Conservation (phyloP, 345 rosid species). For the Brassica juncea region DNA sequence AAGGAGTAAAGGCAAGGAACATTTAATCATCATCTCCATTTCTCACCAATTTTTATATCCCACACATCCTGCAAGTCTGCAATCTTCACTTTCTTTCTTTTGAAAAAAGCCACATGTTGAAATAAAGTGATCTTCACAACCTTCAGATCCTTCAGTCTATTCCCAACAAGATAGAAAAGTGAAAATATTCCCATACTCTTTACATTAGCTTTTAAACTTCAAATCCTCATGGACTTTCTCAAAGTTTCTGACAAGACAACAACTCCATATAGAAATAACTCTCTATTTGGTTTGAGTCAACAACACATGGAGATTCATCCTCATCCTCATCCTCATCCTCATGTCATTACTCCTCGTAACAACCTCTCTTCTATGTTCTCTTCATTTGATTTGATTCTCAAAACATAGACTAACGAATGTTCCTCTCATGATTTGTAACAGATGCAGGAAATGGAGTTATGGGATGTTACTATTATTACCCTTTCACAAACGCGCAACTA, state of each 20-base stretch:
- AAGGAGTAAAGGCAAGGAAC: conserved; percentile 26
- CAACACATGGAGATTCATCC: conserved; percentile 39
- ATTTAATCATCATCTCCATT: conserved; percentile 19
- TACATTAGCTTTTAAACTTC: conserved; percentile 15
- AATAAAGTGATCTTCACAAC: no score
- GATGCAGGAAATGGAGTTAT: conserved; percentile 38
- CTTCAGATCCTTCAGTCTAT: conserved; percentile 1
- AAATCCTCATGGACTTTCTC: conserved; percentile 42
- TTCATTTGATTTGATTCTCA: neutral
- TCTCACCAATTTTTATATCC: conserved; percentile 26
- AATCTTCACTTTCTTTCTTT: conserved; percentile 29
- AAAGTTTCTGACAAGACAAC: conserved; percentile 49
- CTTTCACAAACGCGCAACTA: conserved; percentile 78
- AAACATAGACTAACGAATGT: neutral
- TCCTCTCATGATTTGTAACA: conserved; percentile 17
- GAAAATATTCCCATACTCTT: neutral
- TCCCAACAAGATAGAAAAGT: conserved; percentile 4
- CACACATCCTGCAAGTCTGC: conserved; percentile 12
- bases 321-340: conserved; percentile 20
- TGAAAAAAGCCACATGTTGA: conserved; percentile 19
- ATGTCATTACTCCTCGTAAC: conserved; percentile 35
- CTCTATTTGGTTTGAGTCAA: conserved; percentile 36
- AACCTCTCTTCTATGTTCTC: neutral
- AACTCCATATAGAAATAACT: conserved; percentile 37
- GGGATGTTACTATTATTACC: conserved; percentile 39